Conservation (phyloP, 441 rosid genomes). For the Euphorbia corollata region DNA sequence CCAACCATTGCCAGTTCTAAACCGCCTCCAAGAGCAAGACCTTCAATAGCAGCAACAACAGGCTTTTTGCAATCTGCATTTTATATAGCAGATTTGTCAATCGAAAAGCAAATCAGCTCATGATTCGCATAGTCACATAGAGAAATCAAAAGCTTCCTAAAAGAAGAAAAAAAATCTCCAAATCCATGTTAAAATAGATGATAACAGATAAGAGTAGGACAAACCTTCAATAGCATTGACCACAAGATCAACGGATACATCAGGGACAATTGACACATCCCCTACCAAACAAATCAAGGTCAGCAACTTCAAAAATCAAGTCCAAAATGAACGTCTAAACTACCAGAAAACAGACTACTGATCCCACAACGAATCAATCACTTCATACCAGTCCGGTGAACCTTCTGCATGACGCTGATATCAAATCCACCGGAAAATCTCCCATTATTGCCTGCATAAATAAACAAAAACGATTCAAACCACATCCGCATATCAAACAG, state of each 20-base stretch:
- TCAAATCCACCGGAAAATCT: conserved; percentile 94
- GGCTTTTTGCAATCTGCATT: conserved; percentile 76
- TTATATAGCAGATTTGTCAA: conserved; percentile 6
- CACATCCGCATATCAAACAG: no score
- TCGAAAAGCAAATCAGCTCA: conserved; percentile 1
- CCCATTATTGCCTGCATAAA: conserved; percentile 63
- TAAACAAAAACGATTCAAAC: not conserved
- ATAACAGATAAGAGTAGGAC: not conserved
- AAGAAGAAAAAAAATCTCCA: not conserved
- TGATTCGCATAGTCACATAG: not conserved
- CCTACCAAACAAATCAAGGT: conserved; percentile 37
- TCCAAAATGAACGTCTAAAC: not conserved
- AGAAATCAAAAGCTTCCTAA: not conserved
- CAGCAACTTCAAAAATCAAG: conserved; percentile 2
- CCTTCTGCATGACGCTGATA: conserved; percentile 64
- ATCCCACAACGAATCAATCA: not conserved
- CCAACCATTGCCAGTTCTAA: conserved; percentile 82
- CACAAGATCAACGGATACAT: conserved; percentile 70
- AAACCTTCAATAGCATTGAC: conserved; percentile 75
- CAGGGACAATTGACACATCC: conserved; percentile 62
- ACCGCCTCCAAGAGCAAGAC: conserved; percentile 98
- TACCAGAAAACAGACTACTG: not conserved
- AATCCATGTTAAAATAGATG: conserved; percentile 1
- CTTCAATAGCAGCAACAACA: conserved; percentile 90
- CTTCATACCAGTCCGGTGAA: conserved; percentile 60